Base-by-base conservation (phyloP, 768 basidiomycete species). In the Mrakia blollopis region DNA sequence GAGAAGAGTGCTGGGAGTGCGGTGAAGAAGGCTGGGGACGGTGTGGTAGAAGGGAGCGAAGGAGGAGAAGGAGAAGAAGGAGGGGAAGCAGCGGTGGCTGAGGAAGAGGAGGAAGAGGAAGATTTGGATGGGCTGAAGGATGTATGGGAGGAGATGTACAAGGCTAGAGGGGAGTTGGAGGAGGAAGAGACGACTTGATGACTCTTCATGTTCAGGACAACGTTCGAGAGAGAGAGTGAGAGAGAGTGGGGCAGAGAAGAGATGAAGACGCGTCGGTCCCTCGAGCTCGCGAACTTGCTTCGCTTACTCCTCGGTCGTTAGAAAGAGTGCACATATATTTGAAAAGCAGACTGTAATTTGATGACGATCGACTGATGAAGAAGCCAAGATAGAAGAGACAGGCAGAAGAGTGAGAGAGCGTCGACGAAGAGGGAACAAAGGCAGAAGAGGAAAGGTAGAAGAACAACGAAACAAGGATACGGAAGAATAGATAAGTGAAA, bases 101-200 rank as follows among this genome's bases (percentile, higher is more conserved):
- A 10, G 23, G 65, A 37, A 0, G 65, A 44, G 8, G 65, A 68
- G 10, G 65, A 68, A 39, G 65, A 68, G 10, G 65, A 68, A 37
- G 37, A 68, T 25, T 16, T 39, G 7, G 65, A 68, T 41, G 65
- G 65, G 39, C 23, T 68, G 35, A 39, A 37, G 25, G 65, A 68
- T 25, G 35, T 68, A 10, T 68, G 65, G 65, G 65, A 35, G 37
- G 37, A 68, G 65, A 68, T 68, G 65, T 68, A 68, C 16, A 39
- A 25, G 35, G 65, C 65, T 23, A 3, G 65, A 37, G 39, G 37
- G 18, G 65, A 68, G 65, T 10, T 39, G 35, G 65, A 68, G 37
- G 35, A 41, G 18, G 65, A 7, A 2, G 25, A 41, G 39, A 57
- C 28, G 57, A 57, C 28, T n/a, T 57, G 57, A 57, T 50, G 47